Base-by-base conservation (phyloP, 495 filamentous ascomycete species). In the Aspergillus cristatus region DNA sequence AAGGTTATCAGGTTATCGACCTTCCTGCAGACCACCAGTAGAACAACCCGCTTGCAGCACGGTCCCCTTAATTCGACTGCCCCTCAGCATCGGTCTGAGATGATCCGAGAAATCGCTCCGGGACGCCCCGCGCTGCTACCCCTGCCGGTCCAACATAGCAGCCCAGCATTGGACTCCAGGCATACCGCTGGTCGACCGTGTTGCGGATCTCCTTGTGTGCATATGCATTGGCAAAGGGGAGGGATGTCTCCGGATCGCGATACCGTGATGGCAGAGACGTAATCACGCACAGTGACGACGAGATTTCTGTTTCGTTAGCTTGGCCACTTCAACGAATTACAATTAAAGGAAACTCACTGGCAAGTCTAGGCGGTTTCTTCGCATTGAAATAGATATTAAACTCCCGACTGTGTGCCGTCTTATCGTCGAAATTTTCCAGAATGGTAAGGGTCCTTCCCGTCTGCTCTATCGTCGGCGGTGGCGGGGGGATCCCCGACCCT, bases 241-340 rank as follows among this genome's bases (percentile, higher is more conserved):
- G 68, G 0, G 80, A 80, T 0, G 86, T 93, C 43, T 68, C 70
- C 0, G 84, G 82, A 48, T 94, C 86, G 25, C 77, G 70, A 55
- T 86, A 91, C 31, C 71, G 76, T 14, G 86, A 86, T 28, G 81
- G 78, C 34, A 83, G 74, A 46, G 78, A 78, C 7, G 86, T 91
- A 57, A 94, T 89, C 37, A 78, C 78, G 55, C 86, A 94, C 34
- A 80, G 68, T 54, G 57, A 70, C 54, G 53, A 63, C 14, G 66
- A 67, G 35, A 67, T 67, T 55, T 70, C 64, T 68, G 28, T 36
- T 20, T 15, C 7, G 20, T 53, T 49, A 50, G 38, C 29, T 25
- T 12, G 22, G 8, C 11, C 8, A 13, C 2, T 20, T 8, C 6
- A 31, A 18, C 17, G 18, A 29, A 4, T 16, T 7, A 17, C 1